phyloP scores from a whole-genome alignment of 352 stramenopile genomes.

The Achlya hypogyna region DNA sequence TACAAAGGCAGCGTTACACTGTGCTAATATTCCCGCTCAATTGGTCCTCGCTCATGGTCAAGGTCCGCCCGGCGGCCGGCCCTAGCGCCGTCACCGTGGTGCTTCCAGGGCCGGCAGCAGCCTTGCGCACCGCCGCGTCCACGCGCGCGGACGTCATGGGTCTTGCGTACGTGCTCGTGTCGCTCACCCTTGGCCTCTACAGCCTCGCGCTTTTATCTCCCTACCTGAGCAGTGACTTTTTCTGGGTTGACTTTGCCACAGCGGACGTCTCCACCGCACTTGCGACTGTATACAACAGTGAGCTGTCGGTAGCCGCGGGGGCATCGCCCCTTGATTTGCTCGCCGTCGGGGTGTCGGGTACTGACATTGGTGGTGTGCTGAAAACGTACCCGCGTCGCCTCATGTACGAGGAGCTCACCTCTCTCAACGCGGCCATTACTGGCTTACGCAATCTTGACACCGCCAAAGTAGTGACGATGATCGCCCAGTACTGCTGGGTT shows the following conservation, averaged over 20 bases:
- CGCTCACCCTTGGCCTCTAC: neutral
- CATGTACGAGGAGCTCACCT: conserved; percentile 1
- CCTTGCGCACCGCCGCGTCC: too few relatives aligned
- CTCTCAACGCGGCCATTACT: neutral
- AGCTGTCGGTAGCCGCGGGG: neutral
- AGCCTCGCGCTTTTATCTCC: neutral
- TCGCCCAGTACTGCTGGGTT: conserved; percentile 17
- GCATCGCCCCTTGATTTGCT: neutral
- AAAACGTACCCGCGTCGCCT: neutral
- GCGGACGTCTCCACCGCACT: neutral
- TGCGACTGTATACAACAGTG: neutral
- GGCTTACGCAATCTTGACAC: neutral
- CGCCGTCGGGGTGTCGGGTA: neutral
- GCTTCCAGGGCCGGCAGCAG: too few relatives aligned
- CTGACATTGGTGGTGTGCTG: neutral
- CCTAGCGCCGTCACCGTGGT: too few relatives aligned
- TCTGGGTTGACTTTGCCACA: neutral
- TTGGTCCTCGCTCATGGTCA: too few relatives aligned
- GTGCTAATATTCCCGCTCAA: too few relatives aligned
- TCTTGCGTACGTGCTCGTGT: neutral
- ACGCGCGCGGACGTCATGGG: too few relatives aligned
- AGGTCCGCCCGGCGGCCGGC: too few relatives aligned
- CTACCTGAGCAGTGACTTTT: neutral
- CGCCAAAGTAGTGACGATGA: neutral
- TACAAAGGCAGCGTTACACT: too few relatives aligned